A percentile compares a stretch with the other conserved stretches of the same genome.
These are phyloP conservation scores for Boletus tomentosulus DNA, from an alignment of 768 basidiomycete genomes.

Conservation along the genomic window DNA sequence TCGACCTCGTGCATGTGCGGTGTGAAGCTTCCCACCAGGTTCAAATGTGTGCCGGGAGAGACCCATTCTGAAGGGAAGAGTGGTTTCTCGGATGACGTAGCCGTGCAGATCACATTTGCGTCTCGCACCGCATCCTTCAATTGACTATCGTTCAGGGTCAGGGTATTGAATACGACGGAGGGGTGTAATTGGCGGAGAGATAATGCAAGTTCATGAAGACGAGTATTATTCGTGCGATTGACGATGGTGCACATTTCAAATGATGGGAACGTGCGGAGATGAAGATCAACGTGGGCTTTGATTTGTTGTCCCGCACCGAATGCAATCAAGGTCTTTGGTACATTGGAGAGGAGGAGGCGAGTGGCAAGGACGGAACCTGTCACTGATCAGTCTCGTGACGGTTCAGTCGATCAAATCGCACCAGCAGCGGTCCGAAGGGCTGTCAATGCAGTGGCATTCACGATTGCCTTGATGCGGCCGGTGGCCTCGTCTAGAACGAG, in stretches of 20 bases:
- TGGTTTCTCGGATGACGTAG: constrained; percentile 66
- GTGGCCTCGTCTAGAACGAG: constrained; percentile 68
- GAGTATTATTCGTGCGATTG: constrained; percentile 53
- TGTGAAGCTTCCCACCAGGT: constrained; percentile 80
- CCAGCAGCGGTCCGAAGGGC: constrained; percentile 82
- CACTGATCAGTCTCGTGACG: neutral
- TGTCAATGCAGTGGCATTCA: constrained; percentile 77
- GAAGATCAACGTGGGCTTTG: constrained; percentile 58
- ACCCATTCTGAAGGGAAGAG: constrained; percentile 70
- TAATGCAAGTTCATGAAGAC: constrained; percentile 39
- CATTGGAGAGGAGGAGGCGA: constrained; percentile 42
- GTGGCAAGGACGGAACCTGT: constrained; percentile 69
- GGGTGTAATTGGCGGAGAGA: constrained; percentile 30
- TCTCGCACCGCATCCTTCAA: constrained; percentile 12
- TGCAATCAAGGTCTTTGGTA: constrained; percentile 47
- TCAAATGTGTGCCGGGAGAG: constrained; percentile 57
- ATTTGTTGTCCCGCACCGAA: constrained; percentile 77
- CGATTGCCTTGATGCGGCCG: constrained; percentile 65
- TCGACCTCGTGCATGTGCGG: constrained; percentile 80
- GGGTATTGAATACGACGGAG: constrained; percentile 10
- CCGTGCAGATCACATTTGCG: constrained; percentile 58
- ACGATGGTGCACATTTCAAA: constrained; percentile 54
- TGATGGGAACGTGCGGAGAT: constrained; percentile 53
- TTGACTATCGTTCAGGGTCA: constrained; percentile 6
- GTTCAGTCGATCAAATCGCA: constrained; percentile 22